These are phyloP conservation scores for Escovopsis sp. DNA, from an alignment of 2,329 filamentous ascomycete genomes.

Conservation along the genomic window DNA sequence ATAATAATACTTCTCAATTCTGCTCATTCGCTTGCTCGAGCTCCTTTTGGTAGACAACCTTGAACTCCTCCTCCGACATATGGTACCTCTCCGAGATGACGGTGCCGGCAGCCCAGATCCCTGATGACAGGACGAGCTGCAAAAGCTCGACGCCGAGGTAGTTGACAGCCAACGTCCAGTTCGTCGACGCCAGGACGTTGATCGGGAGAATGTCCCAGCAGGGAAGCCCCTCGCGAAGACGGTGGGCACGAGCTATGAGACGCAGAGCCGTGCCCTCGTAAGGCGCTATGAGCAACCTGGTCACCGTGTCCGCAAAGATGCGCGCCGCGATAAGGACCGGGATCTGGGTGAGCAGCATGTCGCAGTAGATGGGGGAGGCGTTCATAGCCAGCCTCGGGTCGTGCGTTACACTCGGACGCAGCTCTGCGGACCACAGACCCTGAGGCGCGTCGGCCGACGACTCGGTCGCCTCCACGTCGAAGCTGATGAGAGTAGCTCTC, in stretches of 20 bases:
- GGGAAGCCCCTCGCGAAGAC: constrained; percentile 22
- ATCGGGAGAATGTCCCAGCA: constrained; percentile 23
- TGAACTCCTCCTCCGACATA: constrained; percentile 28
- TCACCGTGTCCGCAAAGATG: constrained; percentile 27
- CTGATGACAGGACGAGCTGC: constrained; percentile 27
- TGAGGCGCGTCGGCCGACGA: constrained; percentile 29
- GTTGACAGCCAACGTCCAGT: constrained; percentile 26
- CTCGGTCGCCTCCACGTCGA: constrained; percentile 44
- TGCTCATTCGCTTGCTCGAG: no score
- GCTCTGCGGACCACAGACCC: constrained; percentile 42
- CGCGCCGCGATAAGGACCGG: constrained; percentile 32
- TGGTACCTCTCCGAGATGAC: constrained; percentile 24
- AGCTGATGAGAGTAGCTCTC: constrained; percentile 42
- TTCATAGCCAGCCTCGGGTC: constrained; percentile 13
- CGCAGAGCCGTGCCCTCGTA: constrained; percentile 31
- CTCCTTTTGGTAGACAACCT: constrained; percentile 8
- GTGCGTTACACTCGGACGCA: constrained; percentile 31
- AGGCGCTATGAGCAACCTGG: constrained; percentile 28
- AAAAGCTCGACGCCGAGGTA: constrained; percentile 30
- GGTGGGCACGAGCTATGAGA: constrained; percentile 27
- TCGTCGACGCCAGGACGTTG: constrained; percentile 21
- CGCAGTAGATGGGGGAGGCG: constrained; percentile 23
- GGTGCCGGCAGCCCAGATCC: constrained; percentile 29
- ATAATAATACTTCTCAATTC: no score
- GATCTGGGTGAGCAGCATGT: constrained; percentile 34